These are phyloP conservation scores for Rhododendron ovatum DNA, from an alignment of 148 eudicot species.

Conservation along the genomic window DNA sequence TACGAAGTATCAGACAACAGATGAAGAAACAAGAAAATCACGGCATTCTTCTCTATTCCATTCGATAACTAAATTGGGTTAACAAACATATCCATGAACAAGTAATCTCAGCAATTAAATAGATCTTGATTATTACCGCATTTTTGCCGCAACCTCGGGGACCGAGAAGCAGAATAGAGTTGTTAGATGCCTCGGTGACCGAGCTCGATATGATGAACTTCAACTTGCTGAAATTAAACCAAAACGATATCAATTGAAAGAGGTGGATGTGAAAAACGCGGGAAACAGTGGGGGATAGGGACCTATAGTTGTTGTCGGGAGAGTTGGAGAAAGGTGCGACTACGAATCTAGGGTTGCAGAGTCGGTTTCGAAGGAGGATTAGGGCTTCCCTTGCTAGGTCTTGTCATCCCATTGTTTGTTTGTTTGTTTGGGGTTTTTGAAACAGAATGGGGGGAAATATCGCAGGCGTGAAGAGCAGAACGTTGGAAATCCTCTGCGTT, in stretches of 20 bases:
- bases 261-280: background rate
- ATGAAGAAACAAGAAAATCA: background rate
- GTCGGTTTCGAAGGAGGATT: slow-evolving; percentile 42
- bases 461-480: too few relatives aligned
- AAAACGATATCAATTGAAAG: background rate
- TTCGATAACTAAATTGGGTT: too few relatives aligned
- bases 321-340: slow-evolving; percentile 42
- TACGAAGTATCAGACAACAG: too few relatives aligned
- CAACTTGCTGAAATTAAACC: slow-evolving; percentile 55
- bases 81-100: background rate
- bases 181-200: slow-evolving; percentile 78
- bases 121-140: slow-evolving; percentile 37
- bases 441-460: background rate
- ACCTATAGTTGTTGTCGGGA: slow-evolving; percentile 71
- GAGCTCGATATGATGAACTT: slow-evolving; percentile 76
- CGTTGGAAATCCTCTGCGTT: too few relatives aligned
- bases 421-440: background rate
- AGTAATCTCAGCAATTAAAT: background rate
- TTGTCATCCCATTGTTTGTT: slow-evolving; percentile 15
- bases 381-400: slow-evolving; percentile 51
- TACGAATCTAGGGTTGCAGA: slow-evolving; percentile 50
- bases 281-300: too few relatives aligned
- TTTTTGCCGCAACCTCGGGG: slow-evolving; percentile 92
- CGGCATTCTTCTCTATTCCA: background rate
- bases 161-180: slow-evolving; percentile 82